phyloP scores from a whole-genome alignment of 2,329 filamentous ascomycete genomes.

The Pleomassaria siparia region DNA sequence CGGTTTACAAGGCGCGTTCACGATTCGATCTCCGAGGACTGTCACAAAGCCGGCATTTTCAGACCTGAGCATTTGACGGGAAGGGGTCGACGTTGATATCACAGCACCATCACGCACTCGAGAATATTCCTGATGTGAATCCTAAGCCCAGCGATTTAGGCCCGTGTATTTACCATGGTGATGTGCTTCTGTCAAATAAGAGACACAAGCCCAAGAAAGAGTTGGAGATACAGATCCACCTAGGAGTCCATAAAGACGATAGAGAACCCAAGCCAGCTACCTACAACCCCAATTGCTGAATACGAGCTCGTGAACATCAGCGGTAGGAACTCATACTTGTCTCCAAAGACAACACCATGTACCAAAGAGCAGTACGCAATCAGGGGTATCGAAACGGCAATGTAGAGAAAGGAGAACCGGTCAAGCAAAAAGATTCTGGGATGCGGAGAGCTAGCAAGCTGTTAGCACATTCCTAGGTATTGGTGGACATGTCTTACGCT shows the following conservation, averaged over 20 bases:
- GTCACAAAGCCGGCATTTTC: no score
- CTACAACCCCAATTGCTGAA: conserved; percentile 88
- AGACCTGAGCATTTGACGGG: no score
- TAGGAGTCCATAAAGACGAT: conserved; percentile 74
- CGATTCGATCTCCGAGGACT: no score
- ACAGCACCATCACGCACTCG: no score
- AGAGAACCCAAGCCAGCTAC: conserved; percentile 92
- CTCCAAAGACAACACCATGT: conserved; percentile 81
- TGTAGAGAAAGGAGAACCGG: conserved; percentile 86
- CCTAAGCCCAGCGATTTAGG: no score
- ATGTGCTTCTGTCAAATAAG: no score
- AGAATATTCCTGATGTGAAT: no score
- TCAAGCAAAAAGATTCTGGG: conserved; percentile 88
- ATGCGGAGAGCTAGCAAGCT: conserved; percentile 59
- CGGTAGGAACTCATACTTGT: conserved; percentile 83
- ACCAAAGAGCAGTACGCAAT: conserved; percentile 85
- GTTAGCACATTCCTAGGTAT: conserved; percentile 15
- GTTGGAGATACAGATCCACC: neutral
- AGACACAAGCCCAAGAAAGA: neutral
- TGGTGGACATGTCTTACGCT: conserved; percentile 52
- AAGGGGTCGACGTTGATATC: no score
- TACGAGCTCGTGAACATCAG: conserved; percentile 98
- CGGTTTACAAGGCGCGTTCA: neutral
- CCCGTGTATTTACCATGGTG: no score
- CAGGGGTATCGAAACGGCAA: conserved; percentile 83